Percentiles rank a stretch among this genome's conserved stretches.
These are phyloP conservation scores for Asterochloris erici DNA, from an alignment of 139 green algal species.

Conservation along the genomic window DNA sequence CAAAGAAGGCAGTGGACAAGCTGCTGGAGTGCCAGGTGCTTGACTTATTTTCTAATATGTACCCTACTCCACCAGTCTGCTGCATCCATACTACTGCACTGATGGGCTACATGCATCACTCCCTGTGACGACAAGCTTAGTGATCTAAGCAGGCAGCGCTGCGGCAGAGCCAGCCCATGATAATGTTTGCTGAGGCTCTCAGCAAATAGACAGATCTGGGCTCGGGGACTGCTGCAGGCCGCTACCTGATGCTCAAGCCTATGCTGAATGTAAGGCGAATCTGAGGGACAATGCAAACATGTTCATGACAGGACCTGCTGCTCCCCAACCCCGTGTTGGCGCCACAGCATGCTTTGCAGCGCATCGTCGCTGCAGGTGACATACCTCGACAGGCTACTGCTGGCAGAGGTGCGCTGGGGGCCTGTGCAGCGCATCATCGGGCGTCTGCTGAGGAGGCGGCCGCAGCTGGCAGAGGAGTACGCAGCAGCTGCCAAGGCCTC, in stretches of 20 bases:
- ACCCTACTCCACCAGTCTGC: background rate
- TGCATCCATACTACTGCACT: background rate
- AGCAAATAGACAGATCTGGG: background rate
- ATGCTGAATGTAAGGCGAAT: background rate
- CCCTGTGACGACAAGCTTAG: background rate
- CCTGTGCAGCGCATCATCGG: background rate
- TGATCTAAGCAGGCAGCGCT: background rate
- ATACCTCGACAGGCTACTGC: background rate
- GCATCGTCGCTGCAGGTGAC: background rate
- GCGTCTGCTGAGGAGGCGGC: background rate
- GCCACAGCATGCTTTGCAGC: background rate
- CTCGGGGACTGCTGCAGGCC: background rate
- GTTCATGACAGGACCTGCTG: background rate
- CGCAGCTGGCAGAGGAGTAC: background rate
- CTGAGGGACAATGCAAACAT: background rate
- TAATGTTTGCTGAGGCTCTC: conserved; percentile 9
- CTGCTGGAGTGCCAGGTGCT: conserved; percentile 55
- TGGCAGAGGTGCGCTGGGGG: background rate
- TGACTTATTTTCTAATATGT: background rate
- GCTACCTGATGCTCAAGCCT: background rate
- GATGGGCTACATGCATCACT: background rate
- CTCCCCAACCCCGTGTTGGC: too few species aligned
- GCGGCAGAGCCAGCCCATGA: background rate
- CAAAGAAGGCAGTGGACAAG: conserved; percentile 65
- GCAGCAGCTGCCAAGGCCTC: background rate